phyloP scores from a whole-genome alignment of 495 filamentous ascomycete species.

The Echria macrotheca region DNA sequence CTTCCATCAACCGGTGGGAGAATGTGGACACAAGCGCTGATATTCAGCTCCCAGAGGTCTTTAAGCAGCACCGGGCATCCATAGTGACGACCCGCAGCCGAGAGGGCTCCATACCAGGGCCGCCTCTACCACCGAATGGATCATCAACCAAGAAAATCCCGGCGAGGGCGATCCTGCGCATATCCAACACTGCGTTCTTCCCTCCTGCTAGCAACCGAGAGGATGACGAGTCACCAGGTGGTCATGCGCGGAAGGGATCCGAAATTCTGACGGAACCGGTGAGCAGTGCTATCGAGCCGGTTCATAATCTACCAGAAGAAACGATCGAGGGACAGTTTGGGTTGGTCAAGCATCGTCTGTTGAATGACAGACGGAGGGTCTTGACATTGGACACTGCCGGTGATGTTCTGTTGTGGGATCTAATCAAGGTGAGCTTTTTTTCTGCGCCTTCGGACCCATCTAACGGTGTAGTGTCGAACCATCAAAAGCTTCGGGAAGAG shows the following conservation, averaged over 20 bases:
- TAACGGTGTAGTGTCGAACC: conserved; percentile 63
- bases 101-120: conserved; percentile 17
- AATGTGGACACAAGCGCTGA: conserved; percentile 70
- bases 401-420: conserved; percentile 94
- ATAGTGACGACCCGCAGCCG: conserved; percentile 35
- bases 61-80: conserved; percentile 51
- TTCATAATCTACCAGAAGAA: conserved; percentile 71
- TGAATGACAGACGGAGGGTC: conserved; percentile 86
- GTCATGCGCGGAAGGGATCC: conserved; percentile 50
- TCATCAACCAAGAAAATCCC: conserved; percentile 61
- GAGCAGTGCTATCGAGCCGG: conserved; percentile 53
- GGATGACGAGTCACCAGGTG: conserved; percentile 39
- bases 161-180: conserved; percentile 63
- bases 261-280: conserved; percentile 57
- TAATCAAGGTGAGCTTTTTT: conserved; percentile 57
- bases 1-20: conserved; percentile 91
- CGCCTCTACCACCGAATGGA: conserved; percentile 28
- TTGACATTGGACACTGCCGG: conserved; percentile 92
- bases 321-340: conserved; percentile 94
- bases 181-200: conserved; percentile 79
- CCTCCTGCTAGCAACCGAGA: conserved; percentile 43
- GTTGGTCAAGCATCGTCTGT: conserved; percentile 82
- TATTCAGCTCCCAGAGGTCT: conserved; percentile 47
- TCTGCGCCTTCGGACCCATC: conserved; percentile 5
- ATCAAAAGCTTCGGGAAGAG: conserved; percentile 85